Conservation (phyloP, 768 basidiomycete genomes). For the Inosperma sp. region DNA sequence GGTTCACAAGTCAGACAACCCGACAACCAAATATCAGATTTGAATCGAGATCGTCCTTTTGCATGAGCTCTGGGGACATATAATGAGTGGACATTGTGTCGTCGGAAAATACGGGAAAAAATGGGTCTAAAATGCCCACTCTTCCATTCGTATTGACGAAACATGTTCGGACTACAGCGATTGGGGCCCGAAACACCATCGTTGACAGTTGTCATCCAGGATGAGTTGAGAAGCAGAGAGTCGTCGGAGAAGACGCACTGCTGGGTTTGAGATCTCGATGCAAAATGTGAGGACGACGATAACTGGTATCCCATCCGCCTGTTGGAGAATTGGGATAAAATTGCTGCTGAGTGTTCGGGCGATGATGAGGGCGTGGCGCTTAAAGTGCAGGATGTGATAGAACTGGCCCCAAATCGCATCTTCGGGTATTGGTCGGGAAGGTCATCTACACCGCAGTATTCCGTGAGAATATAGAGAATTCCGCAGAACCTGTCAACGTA, state of each 20-base stretch:
- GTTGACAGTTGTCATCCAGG: constrained; percentile 81
- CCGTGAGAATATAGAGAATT: constrained; percentile 97
- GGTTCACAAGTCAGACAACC: constrained; percentile 96
- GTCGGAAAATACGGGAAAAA: neutral
- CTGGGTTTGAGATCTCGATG: constrained; percentile 98
- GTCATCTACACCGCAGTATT: constrained; percentile 97
- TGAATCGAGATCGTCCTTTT: constrained; percentile 94
- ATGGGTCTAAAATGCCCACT: constrained; percentile 43
- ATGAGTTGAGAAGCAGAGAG: constrained; percentile 26
- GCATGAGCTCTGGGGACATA: constrained; percentile 98
- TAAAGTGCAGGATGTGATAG: constrained; percentile 85
- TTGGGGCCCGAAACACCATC: constrained; percentile 94
- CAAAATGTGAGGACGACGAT: constrained; percentile 68
- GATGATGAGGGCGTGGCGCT: constrained; percentile 90
- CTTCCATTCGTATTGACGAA: constrained; percentile 98
- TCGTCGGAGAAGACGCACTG: constrained; percentile 58
- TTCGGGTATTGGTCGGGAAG: constrained; percentile 81
- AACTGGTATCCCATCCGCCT: constrained; percentile 40
- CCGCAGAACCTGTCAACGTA: constrained; percentile 86
- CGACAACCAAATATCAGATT: constrained; percentile 97
- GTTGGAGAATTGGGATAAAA: constrained; percentile 28
- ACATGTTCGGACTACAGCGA: constrained; percentile 82
- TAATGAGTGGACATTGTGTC: constrained; percentile 78
- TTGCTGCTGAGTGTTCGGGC: constrained; percentile 59
- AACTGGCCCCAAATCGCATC: constrained; percentile 96